Percentiles rank a stretch among this genome's conserved stretches.
Conservation (phyloP, 2,329 filamentous ascomycete species). For the Microthyrium microscopicum region DNA sequence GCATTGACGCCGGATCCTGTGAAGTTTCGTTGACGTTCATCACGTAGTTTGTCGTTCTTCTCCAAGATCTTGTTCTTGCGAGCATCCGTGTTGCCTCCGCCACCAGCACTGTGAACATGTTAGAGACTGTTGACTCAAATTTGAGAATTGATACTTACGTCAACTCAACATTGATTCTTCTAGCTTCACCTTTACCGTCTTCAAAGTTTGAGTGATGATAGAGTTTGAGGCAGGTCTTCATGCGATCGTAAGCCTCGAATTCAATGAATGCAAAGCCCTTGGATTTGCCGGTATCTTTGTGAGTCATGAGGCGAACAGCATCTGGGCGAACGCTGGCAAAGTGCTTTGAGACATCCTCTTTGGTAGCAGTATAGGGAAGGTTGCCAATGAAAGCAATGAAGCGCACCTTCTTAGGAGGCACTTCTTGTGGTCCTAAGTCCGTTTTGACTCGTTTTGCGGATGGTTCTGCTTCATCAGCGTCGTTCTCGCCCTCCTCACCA, state of each 20-base stretch:
- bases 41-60: constrained; percentile 77
- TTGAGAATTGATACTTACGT: constrained; percentile 40
- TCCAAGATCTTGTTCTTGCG: constrained; percentile 61
- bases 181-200: constrained; percentile 35
- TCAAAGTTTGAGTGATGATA: constrained; percentile 76
- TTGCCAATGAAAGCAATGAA: constrained; percentile 81
- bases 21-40: constrained; percentile 40
- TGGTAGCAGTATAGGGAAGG: constrained; percentile 69
- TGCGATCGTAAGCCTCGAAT: constrained; percentile 69
- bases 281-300: constrained; percentile 46
- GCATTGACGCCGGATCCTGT: constrained; percentile 24
- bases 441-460: not conserved
- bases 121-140: not conserved
- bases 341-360: constrained; percentile 51
- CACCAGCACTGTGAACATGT: constrained; percentile 44
- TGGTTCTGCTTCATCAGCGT: not conserved
- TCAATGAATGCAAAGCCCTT: constrained; percentile 79
- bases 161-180: constrained; percentile 84
- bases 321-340: constrained; percentile 60
- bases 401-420: constrained; percentile 25
- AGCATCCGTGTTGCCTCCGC: constrained; percentile 55
- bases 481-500: not conserved
- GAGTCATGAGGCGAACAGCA: constrained; percentile 56
- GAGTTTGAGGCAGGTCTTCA: constrained; percentile 82
- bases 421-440: no score